Base-by-base conservation (phyloP, 2,329 filamentous ascomycete species). In the Neonectria coccinea region DNA sequence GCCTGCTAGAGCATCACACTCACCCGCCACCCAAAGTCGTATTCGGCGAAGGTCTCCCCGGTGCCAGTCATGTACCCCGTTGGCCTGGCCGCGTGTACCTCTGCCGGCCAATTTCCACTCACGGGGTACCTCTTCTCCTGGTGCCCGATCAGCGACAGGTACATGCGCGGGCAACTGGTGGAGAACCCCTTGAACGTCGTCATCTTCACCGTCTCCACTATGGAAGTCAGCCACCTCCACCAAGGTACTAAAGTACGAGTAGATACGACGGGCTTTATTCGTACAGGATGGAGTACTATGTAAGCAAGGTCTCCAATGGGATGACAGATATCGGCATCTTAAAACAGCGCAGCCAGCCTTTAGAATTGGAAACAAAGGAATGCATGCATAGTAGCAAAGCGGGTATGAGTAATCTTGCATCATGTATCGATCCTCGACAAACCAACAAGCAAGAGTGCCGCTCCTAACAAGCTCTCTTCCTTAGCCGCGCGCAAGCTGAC, bases 151-250 rank as follows among this genome's bases (percentile, higher is more conserved):
- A n/a, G 39, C 18, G 31, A 44, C 29, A 51, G 53, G 61, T 69
- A 67, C 64, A 58, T 66, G 25, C 31, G 47, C 36, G 39, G 18
- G 54, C 39, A 20, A 41, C 53, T 42, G 44, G 58, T 60, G 45
- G 57, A 62, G 60, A 60, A 39, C 64, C 52, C 67, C 10, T 33
- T 67, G 53, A 59, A 65, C 69, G 70, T 73, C 67, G 70, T 73
- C 70, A 70, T 62, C 64, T 78, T 66, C 64, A 74, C 77, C 52
- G 76, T 75, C 62, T 52, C 62, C 51, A 79, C 80, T 65, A 29
- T 29, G 9, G 27, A 83, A 81, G 59, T 83, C 85, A 22, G 79
- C 85, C 41, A 90, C 87, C 2, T 60, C 50, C 50, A 56, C 39
- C 41, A 11, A 41, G 18, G 39, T 18, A 41, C 36, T 20, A 16